Conservation (phyloP, 2,329 filamentous ascomycete genomes). For the Colletotrichum neosansevieriae region DNA sequence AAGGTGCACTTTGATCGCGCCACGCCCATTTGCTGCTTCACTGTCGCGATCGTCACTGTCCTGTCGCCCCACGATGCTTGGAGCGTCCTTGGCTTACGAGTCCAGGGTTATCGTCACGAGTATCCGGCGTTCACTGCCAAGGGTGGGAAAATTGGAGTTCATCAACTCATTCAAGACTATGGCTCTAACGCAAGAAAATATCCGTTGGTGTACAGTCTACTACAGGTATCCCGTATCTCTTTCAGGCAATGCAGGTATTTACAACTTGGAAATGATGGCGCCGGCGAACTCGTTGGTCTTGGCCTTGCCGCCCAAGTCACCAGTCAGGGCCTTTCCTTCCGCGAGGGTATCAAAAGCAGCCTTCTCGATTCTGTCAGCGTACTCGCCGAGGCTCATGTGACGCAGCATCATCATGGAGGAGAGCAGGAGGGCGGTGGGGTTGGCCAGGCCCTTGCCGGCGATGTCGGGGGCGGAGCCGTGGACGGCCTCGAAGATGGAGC, state of each 20-base stretch:
- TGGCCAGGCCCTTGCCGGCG: slow-evolving; percentile 93
- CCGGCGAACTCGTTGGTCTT: slow-evolving; percentile 95
- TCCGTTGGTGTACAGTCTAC: slow-evolving; percentile 41
- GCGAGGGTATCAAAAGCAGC: slow-evolving; percentile 95
- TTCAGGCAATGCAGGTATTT: slow-evolving; percentile 48
- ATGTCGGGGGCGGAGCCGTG: slow-evolving; percentile 98
- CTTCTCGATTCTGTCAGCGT: slow-evolving; percentile 90
- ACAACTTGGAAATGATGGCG: slow-evolving; percentile 84
- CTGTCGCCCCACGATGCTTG: no score
- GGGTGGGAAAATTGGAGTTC: no score
- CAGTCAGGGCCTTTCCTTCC: slow-evolving; percentile 96
- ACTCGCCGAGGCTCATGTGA: slow-evolving; percentile 91
- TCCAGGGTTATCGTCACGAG: no score
- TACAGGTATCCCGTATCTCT: slow-evolving; percentile 33
- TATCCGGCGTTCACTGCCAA: no score
- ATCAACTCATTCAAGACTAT: no score
- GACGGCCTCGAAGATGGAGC: slow-evolving; percentile 99
- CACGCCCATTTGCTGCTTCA: no score
- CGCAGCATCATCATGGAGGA: slow-evolving; percentile 99
- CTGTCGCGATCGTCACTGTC: no score
- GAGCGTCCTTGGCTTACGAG: no score
- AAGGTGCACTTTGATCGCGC: no score
- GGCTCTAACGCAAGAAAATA: no score
- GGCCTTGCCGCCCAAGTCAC: slow-evolving; percentile 94
- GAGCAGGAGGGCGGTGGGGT: slow-evolving; percentile 95